A percentile compares a stretch with the other conserved stretches of the same genome.
Conservation (phyloP, 2,329 filamentous ascomycete genomes). For the Aureobasidium lini region DNA sequence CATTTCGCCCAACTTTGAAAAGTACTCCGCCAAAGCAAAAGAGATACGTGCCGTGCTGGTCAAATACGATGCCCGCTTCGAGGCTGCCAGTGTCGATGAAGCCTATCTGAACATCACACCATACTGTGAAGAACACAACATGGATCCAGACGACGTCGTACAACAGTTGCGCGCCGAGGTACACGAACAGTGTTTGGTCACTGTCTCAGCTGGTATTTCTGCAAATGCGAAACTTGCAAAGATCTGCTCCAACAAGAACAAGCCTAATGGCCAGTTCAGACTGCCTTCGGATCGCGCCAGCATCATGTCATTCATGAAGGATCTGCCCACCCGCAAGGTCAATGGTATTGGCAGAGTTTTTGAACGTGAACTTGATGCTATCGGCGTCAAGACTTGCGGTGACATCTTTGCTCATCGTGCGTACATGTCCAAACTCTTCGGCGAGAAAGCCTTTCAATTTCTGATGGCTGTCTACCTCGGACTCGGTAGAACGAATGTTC, state of each 20-base stretch:
- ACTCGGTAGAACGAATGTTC: conserved; percentile 73
- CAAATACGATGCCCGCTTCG: conserved; percentile 83
- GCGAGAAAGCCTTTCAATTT: conserved; percentile 85
- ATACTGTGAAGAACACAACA: conserved; percentile 64
- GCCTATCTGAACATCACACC: conserved; percentile 89
- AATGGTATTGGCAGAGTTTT: conserved; percentile 93
- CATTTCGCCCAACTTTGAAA: conserved; percentile 77
- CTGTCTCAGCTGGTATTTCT: conserved; percentile 88
- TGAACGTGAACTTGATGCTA: conserved; percentile 79
- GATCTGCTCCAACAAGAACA: conserved; percentile 91
- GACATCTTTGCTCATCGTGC: conserved; percentile 75
- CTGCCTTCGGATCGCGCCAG: conserved; percentile 63
- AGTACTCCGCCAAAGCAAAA: conserved; percentile 83
- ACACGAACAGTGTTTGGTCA: conserved; percentile 68
- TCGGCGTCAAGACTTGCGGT: conserved; percentile 81
- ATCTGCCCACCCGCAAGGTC: conserved; percentile 79
- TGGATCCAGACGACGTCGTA: conserved; percentile 66
- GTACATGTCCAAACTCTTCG: conserved; percentile 70
- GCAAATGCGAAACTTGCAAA: conserved; percentile 91
- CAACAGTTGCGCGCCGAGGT: conserved; percentile 71
- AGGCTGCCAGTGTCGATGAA: conserved; percentile 92
- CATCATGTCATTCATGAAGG: conserved; percentile 80
- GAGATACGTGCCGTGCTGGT: conserved; percentile 77
- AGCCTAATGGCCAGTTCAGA: conserved; percentile 86
- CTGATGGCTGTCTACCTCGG: conserved; percentile 78